These are phyloP conservation scores for Aspergillus coremiiformis DNA, from an alignment of 495 filamentous ascomycete species.

Conservation along the genomic window DNA sequence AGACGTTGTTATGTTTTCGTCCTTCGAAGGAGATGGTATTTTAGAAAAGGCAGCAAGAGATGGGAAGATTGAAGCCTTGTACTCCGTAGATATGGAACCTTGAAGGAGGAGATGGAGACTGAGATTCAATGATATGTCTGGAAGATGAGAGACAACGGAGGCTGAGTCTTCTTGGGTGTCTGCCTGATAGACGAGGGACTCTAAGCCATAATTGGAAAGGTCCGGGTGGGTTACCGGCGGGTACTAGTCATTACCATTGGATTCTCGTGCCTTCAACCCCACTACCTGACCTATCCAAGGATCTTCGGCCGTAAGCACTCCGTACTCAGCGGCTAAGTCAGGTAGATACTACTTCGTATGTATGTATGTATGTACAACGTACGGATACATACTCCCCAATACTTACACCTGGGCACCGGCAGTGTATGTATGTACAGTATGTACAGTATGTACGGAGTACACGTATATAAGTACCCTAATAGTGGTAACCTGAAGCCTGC, in stretches of 20 bases:
- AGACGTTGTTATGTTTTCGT: neutral
- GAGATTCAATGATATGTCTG: conserved; percentile 2
- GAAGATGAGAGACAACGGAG: conserved; percentile 9
- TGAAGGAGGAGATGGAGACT: conserved; percentile 15
- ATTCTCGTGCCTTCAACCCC: neutral
- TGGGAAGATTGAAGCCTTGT: neutral
- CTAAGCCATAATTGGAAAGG: conserved; percentile 20
- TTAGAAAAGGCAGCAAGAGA: conserved; percentile 6
- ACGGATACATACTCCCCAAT: neutral
- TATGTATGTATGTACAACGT: too few species aligned
- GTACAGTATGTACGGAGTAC: too few species aligned
- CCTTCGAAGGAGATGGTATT: neutral
- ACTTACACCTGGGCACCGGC: too few species aligned
- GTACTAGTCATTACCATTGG: conserved; percentile 19
- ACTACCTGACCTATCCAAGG: neutral
- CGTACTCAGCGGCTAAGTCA: neutral
- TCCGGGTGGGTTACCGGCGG: neutral
- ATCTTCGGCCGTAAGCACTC: conserved; percentile 1
- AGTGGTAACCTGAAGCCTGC: neutral
- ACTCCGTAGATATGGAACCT: conserved; percentile 5
- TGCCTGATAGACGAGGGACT: conserved; percentile 36
- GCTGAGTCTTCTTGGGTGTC: conserved; percentile 34
- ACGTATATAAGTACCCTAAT: neutral
- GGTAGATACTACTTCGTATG: too few species aligned
- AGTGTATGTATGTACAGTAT: too few species aligned